Conservation (phyloP, 208 protist genomes). For the Novymonas esmeraldas region DNA sequence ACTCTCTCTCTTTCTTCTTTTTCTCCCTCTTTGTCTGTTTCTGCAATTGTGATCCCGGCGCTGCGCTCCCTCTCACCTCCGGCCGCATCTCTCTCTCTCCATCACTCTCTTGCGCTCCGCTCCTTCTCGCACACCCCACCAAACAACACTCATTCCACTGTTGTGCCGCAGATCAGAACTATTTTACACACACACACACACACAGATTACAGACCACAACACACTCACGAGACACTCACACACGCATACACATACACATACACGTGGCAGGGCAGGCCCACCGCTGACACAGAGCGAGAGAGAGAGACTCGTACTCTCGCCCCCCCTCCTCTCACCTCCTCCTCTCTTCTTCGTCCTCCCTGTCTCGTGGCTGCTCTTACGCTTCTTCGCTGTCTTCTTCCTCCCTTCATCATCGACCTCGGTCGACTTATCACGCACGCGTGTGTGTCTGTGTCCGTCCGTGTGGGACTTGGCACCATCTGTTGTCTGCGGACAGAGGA, state of each 20-base stretch:
- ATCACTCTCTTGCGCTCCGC: too few species aligned
- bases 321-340: background rate
- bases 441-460: too few species aligned
- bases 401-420: background rate
- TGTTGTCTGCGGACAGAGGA: too few species aligned
- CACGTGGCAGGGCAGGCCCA: background rate
- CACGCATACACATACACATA: conserved; percentile 2
- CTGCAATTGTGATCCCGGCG: too few species aligned
- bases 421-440: too few species aligned
- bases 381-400: background rate
- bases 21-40: background rate
- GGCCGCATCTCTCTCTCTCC: too few species aligned
- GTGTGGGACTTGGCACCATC: too few species aligned
- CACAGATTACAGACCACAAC: background rate
- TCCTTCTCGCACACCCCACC: too few species aligned
- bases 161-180: background rate
- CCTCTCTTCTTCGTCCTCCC: background rate
- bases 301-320: conserved; percentile 2
- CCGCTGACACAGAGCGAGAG: background rate
- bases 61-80: too few species aligned
- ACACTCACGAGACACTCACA: background rate
- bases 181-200: background rate
- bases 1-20: background rate
- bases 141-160: too few species aligned
- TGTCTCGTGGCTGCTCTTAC: background rate